A percentile compares a stretch with the other conserved stretches of the same genome.
phyloP scores from a whole-genome alignment of 257 asterid genomes.

The Solanum stenotomum region DNA sequence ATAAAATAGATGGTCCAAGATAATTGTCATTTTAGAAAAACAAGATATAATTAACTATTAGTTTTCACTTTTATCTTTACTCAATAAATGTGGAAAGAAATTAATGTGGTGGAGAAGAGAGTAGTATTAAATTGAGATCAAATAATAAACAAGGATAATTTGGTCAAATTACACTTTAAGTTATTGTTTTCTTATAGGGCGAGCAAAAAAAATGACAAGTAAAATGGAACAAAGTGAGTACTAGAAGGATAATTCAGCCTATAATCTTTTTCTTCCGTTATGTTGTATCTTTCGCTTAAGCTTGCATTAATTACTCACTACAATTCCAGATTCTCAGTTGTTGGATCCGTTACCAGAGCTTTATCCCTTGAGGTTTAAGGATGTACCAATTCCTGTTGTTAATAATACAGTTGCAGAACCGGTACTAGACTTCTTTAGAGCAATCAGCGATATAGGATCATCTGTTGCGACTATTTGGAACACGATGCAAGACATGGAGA shows the following conservation, averaged over 20 bases:
- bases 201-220: no score
- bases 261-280: neutral
- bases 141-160: no score
- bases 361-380: slow-evolving; percentile 20
- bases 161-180: neutral
- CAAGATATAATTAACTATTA: no score
- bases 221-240: neutral
- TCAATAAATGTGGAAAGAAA: neutral
- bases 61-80: neutral
- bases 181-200: neutral
- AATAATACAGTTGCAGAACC: neutral
- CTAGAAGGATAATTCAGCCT: neutral
- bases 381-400: slow-evolving; percentile 3
- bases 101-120: neutral
- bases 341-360: slow-evolving; percentile 16
- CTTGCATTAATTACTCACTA: neutral
- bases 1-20: no score
- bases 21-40: no score
- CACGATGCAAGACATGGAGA: slow-evolving; percentile 17
- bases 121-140: neutral
- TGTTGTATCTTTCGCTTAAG: neutral
- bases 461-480: slow-evolving; percentile 44
- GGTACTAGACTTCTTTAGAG: neutral
- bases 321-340: slow-evolving; percentile 18
- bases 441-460: slow-evolving; percentile 16